Evolutionary conservation across 1,284 basidiomycete genomes (phyloP).

Genomic region (Rhodotorula sp.): DNA sequence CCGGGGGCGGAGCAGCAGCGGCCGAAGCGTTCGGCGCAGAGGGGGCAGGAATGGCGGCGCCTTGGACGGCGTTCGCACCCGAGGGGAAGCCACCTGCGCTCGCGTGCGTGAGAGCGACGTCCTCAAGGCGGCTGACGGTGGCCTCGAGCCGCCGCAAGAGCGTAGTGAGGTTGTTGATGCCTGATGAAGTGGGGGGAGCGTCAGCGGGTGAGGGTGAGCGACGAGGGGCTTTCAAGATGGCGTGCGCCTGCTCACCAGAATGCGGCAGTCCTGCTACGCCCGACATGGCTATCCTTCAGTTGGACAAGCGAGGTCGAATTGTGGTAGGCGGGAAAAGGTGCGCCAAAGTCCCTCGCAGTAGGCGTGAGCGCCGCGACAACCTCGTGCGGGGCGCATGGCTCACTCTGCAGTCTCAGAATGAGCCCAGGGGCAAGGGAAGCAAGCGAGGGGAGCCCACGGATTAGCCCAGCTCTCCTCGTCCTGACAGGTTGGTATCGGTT

Average conservation of each 20-base stretch:
- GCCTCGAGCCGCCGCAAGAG: slow-evolving; percentile 66
- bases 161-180: slow-evolving; percentile 31
- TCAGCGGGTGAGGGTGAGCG: neutral
- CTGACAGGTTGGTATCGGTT: no score
- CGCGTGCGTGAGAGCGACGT: slow-evolving; percentile 63
- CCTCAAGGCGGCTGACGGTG: slow-evolving; percentile 90
- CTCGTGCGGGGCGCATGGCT: no score
- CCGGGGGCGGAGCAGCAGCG: neutral
- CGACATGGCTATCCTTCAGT: no score
- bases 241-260: neutral
- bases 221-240: neutral
- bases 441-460: no score
- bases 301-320: neutral
- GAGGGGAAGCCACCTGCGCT: slow-evolving; percentile 39
- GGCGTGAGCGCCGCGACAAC: neutral
- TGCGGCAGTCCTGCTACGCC: no score
- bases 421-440: no score
- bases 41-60: slow-evolving; percentile 45
- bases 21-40: slow-evolving; percentile 1
- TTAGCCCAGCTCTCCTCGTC: no score
- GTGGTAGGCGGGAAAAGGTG: neutral
- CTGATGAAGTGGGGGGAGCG: neutral
- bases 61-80: slow-evolving; percentile 24
- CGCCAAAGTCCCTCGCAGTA: neutral
- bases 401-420: no score